Evolutionary conservation across 441 rosid genomes (phyloP).

Genomic region (Gossypium davidsonii): DNA sequence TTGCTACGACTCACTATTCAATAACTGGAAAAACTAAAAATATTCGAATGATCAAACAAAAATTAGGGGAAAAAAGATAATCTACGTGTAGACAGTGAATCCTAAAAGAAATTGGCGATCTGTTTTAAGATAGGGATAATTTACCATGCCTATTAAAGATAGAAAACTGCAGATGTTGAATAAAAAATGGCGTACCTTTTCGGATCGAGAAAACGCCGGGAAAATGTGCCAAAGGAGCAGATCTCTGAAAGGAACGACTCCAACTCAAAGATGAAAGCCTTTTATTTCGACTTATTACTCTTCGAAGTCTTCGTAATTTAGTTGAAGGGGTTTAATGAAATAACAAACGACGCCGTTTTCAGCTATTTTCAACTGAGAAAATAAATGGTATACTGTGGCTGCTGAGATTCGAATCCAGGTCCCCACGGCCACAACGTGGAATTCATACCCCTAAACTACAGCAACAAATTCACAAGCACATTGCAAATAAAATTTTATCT

Average conservation of each 20-base stretch:
- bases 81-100: too few species aligned
- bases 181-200: not conserved
- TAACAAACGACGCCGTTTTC: not conserved
- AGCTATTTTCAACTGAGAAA: not conserved
- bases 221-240: not conserved
- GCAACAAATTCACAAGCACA: rapidly evolving
- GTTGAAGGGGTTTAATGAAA: too few species aligned
- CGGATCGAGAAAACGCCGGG: not conserved
- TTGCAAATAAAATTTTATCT: not conserved
- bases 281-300: too few species aligned
- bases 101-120: not conserved
- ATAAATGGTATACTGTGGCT: not conserved
- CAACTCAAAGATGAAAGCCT: not conserved
- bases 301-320: too few species aligned
- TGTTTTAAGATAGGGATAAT: not conserved
- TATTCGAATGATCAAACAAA: not conserved
- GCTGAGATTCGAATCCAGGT: constrained; percentile 49
- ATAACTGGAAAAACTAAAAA: not conserved
- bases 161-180: not conserved
- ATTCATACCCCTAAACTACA: not conserved
- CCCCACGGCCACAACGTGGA: constrained; percentile 41
- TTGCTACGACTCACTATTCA: not conserved
- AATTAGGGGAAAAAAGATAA: not conserved
- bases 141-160: too few species aligned
- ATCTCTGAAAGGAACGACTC: not conserved